Base-by-base conservation (phyloP, 805 yeast species). In the Pichia gijzeniarum region DNA sequence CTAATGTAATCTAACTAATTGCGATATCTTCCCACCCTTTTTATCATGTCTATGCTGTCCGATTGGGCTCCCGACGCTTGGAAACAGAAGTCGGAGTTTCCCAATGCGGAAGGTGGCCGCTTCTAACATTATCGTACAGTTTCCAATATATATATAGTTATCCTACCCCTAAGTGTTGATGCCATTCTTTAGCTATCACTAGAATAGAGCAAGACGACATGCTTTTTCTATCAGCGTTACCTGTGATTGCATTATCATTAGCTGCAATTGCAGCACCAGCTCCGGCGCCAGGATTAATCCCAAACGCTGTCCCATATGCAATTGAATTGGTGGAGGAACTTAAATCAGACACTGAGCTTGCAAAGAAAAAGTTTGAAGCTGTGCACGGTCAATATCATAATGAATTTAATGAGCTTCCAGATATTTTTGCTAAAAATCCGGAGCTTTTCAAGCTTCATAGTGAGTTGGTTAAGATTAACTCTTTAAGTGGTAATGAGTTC, bases 401-500 rank as follows among this genome's bases (percentile, higher is more conserved):
- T 25, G 43, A 32, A n/a, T 4, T n/a, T 20, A 27, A 41, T 34
- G 12, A 12, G 8, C 12, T 21, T 14, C 42, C 53, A 2, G 19
- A 16, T 14, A 35, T 47, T 13, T 47, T 51, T 30, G 19, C 33
- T 3, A 35, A 49, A 22, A 48, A 53, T 34, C 53, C 54, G 5
- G 53, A 47, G 3, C 47, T 65, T 22, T 52, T 65, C 21, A 42
- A 57, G 5, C 53, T 70, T 27, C 76, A 71, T 51, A 58, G 57
- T 31, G 48, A 62, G 2, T 53, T 71, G 19, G 55, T 72, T 16
- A 60, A 59, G 19, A 57, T 63, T 28, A 55, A 63, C 19, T 69
- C 74, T 2, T 51, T 71, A 5, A 62, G 71, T 25, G 48, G 47
- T n/a, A 43, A 60, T 17, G 76, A 71, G 47, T 41, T 49, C 4